Base-by-base conservation (phyloP, 352 stramenopile species). In the Pythium phragmiticola region DNA sequence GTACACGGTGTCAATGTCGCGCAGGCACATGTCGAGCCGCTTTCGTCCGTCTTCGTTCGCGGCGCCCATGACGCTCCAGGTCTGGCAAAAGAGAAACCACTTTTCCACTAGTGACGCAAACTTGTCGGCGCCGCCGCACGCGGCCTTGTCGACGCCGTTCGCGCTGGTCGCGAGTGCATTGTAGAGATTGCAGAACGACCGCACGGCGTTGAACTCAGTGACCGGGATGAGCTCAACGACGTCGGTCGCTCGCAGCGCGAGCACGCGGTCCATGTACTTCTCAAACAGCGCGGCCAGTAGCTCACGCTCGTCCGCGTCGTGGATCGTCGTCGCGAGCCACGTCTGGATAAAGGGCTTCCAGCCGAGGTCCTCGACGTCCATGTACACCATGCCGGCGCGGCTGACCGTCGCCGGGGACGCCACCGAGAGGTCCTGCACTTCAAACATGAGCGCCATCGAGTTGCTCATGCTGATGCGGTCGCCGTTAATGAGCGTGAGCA, bases 381-480 rank as follows among this genome's bases (percentile, higher is more conserved):
- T 98, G 77, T 98, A 98, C 34, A 98, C 96, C 84, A 98, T 98
- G 13, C 95, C 95, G 1, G 95, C 97, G 2, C 95, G 92, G 46
- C 87, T 97, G 11, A 98, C 95, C 3, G 95, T 98, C 39, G 95
- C 95, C 0, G 95, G 95, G 3, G 93, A 98, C 16, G 95, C 95
- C 2, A 98, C 92, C 0, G 82, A 93, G 2, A 98, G 74, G 58
- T 98, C 95, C 65, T 98, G 92, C 16, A 97, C 89, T 68, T 98
- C 95, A 58, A 98, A 98, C 91, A 98, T 98, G 93, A 98, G 98
- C 7, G 92, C 97, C 95, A 98, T 98, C 41, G 97, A 78, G 43
- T 92, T 84, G 5, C 86, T 96, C 94, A 98, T 98, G 60, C 97
- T 92, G 37, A 98, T 75, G 69, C 97, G 97, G 73, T 98, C 94